Conservation (phyloP, 441 rosid species). For the Pelargonium hybrid region DNA sequence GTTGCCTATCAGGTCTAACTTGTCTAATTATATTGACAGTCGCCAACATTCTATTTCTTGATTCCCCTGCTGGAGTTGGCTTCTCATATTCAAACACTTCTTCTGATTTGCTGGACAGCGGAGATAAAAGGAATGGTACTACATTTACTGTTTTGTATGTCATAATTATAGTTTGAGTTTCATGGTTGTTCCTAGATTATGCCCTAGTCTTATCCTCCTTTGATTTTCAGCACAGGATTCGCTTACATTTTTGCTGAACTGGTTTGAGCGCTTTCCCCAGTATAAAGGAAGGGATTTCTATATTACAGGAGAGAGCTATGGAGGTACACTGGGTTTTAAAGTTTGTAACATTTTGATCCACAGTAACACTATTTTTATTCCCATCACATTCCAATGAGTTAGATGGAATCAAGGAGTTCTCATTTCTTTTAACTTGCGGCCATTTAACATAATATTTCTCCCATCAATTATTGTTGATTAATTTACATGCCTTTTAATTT, state of each 20-base stretch:
- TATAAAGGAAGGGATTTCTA: slow-evolving; percentile 76
- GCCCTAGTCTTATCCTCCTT: slow-evolving; percentile 6
- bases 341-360: not conserved
- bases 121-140: slow-evolving; percentile 80
- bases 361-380: not conserved
- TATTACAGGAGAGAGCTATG: slow-evolving; percentile 84
- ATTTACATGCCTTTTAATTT: too few species aligned
- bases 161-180: slow-evolving; percentile 4
- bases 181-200: slow-evolving; percentile 11
- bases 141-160: slow-evolving; percentile 18
- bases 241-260: slow-evolving; percentile 54
- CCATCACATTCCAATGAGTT: not conserved
- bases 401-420: not conserved
- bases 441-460: not conserved
- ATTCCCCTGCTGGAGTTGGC: slow-evolving; percentile 91
- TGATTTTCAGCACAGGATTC: slow-evolving; percentile 60
- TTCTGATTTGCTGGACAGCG: slow-evolving; percentile 56
- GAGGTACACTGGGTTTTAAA: slow-evolving; percentile 31
- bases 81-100: slow-evolving; percentile 80
- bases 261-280: slow-evolving; percentile 88
- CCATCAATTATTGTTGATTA: too few species aligned
- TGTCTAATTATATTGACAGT: slow-evolving; percentile 30
- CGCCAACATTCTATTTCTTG: slow-evolving; percentile 75
- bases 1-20: not conserved
- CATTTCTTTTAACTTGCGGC: not conserved